Base-by-base conservation (phyloP, 2,329 filamentous ascomycete species). In the Hypocrella siamensis region DNA sequence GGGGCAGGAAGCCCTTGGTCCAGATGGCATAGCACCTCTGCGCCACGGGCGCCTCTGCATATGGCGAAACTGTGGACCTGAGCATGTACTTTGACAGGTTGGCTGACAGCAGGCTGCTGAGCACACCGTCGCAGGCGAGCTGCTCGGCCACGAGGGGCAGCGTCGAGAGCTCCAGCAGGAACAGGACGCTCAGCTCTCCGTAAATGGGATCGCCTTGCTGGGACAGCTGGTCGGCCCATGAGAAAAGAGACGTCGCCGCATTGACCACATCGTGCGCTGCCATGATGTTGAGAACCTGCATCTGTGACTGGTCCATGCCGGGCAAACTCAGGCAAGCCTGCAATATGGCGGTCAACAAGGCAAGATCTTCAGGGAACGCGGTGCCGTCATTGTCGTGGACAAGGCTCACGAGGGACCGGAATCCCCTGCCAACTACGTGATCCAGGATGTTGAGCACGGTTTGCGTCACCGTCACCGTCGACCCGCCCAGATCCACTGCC, bases 1-100 rank as follows among this genome's bases (percentile, higher is more conserved):
- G 61, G 0, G 90, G 90, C 4, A 98, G 63, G 35, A 96, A 70
- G 2, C 84, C 90, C 42, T 82, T 79, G 15, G 75, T 74, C 90
- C 90, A 98, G 46, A 96, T 86, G 32, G 70, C 70, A 58, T 93
- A 93, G 47, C 93, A 75, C 17, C 88, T 75, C 38, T 75, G 71
- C 0, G 70, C 58, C 2, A 77, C 66, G 4, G 72, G 63, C 11
- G 70, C 71, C 5, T 81, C 70, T 28, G 90, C 79, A 40, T 92
- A 85, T 0, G 86, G 85, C 3, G 79, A 80, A 35, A 85, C 77
- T 30, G 68, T 68, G 6, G 63, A 54, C 30, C 77, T 75, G 8
- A 81, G 75, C 52, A 93, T 78, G 50, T 80, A 78, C 34, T 75
- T 75, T 7, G 80, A 79, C 15, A 96, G 60, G 38, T 79, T 86